Percentiles rank a stretch among this genome's conserved stretches.
These are phyloP conservation scores for Volvox africanus DNA, from an alignment of 139 green algal genomes.

Conservation along the genomic window DNA sequence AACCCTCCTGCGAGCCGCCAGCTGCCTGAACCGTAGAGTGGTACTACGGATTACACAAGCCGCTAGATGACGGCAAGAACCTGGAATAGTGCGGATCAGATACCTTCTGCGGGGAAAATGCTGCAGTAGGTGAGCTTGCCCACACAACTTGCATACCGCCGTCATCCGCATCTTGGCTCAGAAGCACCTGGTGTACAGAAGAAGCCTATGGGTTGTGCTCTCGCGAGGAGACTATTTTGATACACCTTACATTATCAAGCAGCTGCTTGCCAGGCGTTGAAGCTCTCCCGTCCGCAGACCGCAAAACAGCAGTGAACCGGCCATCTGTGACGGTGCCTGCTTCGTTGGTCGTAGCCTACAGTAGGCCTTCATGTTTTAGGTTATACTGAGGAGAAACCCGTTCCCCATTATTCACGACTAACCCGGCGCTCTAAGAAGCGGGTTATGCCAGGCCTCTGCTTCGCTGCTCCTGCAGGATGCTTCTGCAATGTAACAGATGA, in stretches of 20 bases:
- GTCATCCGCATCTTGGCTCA: conserved; percentile 51
- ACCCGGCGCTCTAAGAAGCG: conserved; percentile 18
- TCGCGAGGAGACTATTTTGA: background rate
- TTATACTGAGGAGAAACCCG: too few relatives aligned
- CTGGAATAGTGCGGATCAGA: background rate
- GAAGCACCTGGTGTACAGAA: conserved; percentile 11
- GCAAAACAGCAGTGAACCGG: background rate
- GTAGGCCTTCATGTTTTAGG: background rate
- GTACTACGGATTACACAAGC: too few relatives aligned
- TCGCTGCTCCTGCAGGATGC: background rate
- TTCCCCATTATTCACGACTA: too few relatives aligned
- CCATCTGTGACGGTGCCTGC: background rate
- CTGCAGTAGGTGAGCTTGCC: conserved; percentile 39
- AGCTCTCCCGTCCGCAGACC: background rate
- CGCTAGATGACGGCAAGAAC: too few relatives aligned
- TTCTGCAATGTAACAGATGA: conserved; percentile 1
- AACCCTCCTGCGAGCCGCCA: conserved; percentile 21
- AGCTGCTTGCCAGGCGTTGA: conserved; percentile 31
- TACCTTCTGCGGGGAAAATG: conserved; percentile 14
- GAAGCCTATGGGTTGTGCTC: too few relatives aligned
- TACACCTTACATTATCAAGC: conserved; percentile 27
- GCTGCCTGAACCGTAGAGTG: background rate
- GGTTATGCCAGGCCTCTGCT: conserved; percentile 13
- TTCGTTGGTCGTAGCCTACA: background rate
- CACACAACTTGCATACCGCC: conserved; percentile 48